Evolutionary conservation across 225 moss, liverwort and hornwort species (phyloP).

Genomic region (Physcomitrellopsis africana): DNA sequence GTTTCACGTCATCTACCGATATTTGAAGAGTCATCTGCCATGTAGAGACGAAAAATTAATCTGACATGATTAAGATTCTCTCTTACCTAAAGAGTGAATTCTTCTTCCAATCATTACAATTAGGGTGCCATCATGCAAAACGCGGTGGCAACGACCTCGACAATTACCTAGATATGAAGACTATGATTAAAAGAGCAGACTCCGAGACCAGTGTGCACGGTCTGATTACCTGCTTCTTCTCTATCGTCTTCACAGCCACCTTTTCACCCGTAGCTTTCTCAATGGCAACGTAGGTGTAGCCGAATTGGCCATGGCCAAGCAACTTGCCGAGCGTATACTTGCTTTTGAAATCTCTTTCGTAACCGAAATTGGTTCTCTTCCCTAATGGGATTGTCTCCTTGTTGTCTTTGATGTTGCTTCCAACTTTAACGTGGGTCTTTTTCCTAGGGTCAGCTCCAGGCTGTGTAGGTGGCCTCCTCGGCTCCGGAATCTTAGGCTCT

Average conservation of each 20-base stretch:
- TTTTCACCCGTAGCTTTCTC: slow-evolving; percentile 64
- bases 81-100: not conserved
- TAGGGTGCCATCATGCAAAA: too few relatives aligned
- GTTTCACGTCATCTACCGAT: slow-evolving; percentile 91
- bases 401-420: slow-evolving; percentile 63
- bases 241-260: slow-evolving; percentile 90
- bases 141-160: too few relatives aligned
- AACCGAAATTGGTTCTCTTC: slow-evolving; percentile 86
- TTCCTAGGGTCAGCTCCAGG: slow-evolving; percentile 24
- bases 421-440: slow-evolving; percentile 46
- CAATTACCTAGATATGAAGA: too few relatives aligned
- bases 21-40: slow-evolving; percentile 85
- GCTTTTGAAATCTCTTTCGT: slow-evolving; percentile 71
- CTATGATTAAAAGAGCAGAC: not conserved
- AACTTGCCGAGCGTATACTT: slow-evolving; percentile 88
- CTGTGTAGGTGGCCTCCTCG: not conserved
- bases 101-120: too few relatives aligned
- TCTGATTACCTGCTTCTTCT: slow-evolving; percentile 75
- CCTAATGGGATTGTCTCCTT: slow-evolving; percentile 74
- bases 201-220: not conserved
- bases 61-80: not conserved
- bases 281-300: slow-evolving; percentile 78
- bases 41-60: not conserved
- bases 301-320: slow-evolving; percentile 90
- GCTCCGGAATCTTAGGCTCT: slow-evolving; percentile 13